Evolutionary conservation across 441 rosid genomes (phyloP), one percentile per base, ranked within the genome.

Genomic region (Corymbia calophylla): DNA sequence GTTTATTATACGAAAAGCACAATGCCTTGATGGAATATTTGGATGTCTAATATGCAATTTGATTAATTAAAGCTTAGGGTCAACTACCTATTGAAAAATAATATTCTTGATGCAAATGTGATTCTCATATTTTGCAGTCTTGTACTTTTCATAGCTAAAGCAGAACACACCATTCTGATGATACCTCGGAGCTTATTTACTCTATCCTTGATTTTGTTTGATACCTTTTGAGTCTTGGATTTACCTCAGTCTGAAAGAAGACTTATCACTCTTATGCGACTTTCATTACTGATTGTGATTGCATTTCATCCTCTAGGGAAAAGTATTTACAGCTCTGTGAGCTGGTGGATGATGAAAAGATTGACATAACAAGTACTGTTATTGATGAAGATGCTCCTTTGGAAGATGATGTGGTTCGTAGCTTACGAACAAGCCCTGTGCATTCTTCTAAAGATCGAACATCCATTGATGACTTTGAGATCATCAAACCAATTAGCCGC

Each of bases 401-500:
- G 91, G 99, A 98, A 91, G 99, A 98, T 94, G 99, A 98, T 91
- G 97, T 95, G 89, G 96, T 97, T 88, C 96, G 96, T 91, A 96
- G 99, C 94, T 94, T 97, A 96, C 96, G 99, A 92, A 95, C 99
- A 90, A 97, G 99, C 93, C 99, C 99, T 56, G 88, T 91, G 84
- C 99, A 96, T 93, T 89, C 95, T 87, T 94, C 96, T 5, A 96
- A 94, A 92, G 99, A 98, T 91, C 99, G 99, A 89, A 98, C 99
- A 84, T 93, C 98, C 48, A 98, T 98, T 93, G 99, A 98, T 94
- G 99, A 98, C 92, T 98, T 98, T 94, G 99, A 95, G 95, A 97
- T 98, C 90, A 98, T 98, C 92, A 98, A 98, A 91, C 99, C 99
- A 92, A 97, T 98, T 86, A 97, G 99, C 91, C 98, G 99, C 62